Conservation (phyloP, 2,329 filamentous ascomycete species). For the Conoideocrella luteorostrata region DNA sequence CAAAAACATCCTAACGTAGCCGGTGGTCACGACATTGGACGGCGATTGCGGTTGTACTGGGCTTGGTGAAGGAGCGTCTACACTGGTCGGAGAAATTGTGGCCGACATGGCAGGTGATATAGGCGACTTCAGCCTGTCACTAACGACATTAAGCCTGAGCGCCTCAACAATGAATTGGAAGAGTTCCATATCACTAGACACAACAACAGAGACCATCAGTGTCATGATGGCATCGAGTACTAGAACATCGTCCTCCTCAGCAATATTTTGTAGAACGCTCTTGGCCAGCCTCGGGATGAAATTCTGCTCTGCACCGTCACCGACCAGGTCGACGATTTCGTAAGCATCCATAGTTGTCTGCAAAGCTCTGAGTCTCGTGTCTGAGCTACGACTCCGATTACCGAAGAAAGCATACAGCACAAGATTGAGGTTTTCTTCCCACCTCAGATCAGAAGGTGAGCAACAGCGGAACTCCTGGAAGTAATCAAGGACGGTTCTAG, state of each 20-base stretch:
- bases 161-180: conserved; percentile 54
- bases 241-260: conserved; percentile 55
- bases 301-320: conserved; percentile 51
- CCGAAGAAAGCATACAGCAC: conserved; percentile 59
- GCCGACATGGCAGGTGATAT: conserved; percentile 22
- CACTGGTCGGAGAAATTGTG: conserved; percentile 14
- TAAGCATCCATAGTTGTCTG: conserved; percentile 54
- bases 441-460: conserved; percentile 62
- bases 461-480: conserved; percentile 64
- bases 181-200: conserved; percentile 49
- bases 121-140: conserved; percentile 40
- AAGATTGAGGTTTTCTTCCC: conserved; percentile 57
- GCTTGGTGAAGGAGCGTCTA: conserved; percentile 15
- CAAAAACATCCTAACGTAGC: conserved; percentile 71
- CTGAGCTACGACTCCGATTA: conserved; percentile 52
- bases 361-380: conserved; percentile 57
- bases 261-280: conserved; percentile 54
- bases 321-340: conserved; percentile 51
- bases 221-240: conserved; percentile 60
- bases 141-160: conserved; percentile 43
- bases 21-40: conserved; percentile 64
- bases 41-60: conserved; percentile 39
- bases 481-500: conserved; percentile 58
- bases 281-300: conserved; percentile 53
- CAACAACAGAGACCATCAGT: conserved; percentile 59